These are phyloP conservation scores for Metschnikowia proteae DNA, from an alignment of 805 yeast genomes.

Conservation along the genomic window DNA sequence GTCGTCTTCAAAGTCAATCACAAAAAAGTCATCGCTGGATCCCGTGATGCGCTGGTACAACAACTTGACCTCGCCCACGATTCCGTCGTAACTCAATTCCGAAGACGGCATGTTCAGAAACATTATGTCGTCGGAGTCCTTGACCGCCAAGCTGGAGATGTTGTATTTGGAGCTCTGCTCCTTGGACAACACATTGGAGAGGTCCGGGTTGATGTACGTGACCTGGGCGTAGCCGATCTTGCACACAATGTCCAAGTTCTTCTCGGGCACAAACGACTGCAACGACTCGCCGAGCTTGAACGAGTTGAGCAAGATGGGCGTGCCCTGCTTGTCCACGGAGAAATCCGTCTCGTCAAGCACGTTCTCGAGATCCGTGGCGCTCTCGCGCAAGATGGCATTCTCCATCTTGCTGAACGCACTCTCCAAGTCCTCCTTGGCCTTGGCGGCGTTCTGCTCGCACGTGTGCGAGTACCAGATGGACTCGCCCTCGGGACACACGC, in stretches of 20 bases:
- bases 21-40: conserved; percentile 92
- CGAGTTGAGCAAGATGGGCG: conserved; percentile 64
- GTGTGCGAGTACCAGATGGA: conserved; percentile 89
- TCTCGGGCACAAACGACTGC: conserved; percentile 79
- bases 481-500: conserved; percentile 82
- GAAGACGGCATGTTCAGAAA: conserved; percentile 67
- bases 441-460: conserved; percentile 57
- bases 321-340: conserved; percentile 42
- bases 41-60: conserved; percentile 82
- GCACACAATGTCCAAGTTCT: conserved; percentile 48
- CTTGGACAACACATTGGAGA: conserved; percentile 35
- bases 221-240: conserved; percentile 39
- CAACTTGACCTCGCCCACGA: conserved; percentile 73
- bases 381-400: conserved; percentile 73
- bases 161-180: conserved; percentile 23
- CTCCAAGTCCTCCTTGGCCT: conserved; percentile 75
- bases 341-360: conserved; percentile 32
- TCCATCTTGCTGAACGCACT: conserved; percentile 80
- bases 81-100: conserved; percentile 89
- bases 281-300: conserved; percentile 83
- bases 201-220: conserved; percentile 35
- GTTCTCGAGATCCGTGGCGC: conserved; percentile 52
- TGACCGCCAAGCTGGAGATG: conserved; percentile 17
- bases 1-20: conserved; percentile 94
- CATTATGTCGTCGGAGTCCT: conserved; percentile 24